phyloP scores from a whole-genome alignment of 2,329 filamentous ascomycete species.

The Cordyceps pruinosa region DNA sequence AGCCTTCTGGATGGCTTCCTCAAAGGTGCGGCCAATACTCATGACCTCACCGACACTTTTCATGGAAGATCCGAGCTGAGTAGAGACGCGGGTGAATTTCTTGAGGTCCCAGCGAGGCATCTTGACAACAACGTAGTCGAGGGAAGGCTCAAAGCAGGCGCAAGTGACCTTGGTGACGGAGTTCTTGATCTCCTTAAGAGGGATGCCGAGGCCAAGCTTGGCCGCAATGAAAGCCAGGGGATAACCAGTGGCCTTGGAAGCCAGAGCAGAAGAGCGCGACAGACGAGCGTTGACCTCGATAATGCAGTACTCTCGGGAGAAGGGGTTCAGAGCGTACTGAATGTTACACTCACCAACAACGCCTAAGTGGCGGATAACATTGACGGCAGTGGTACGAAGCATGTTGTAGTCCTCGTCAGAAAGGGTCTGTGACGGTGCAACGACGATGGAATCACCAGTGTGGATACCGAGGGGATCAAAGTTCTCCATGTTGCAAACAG shows the following conservation, averaged over 20 bases:
- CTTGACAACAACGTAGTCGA: constrained; percentile 98
- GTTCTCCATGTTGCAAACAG: constrained; percentile 99
- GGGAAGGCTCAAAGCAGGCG: constrained; percentile 95
- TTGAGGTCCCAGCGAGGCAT: constrained; percentile 98
- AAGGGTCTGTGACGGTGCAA: constrained; percentile 92
- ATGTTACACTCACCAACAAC: constrained; percentile 99
- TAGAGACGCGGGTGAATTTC: constrained; percentile 96
- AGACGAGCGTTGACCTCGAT: constrained; percentile 98
- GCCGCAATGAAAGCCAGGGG: constrained; percentile 94
- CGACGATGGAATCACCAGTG: constrained; percentile 96
- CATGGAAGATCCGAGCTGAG: constrained; percentile 94
- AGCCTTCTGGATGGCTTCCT: constrained; percentile 97
- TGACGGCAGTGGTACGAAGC: constrained; percentile 93
- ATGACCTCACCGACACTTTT: constrained; percentile 99
- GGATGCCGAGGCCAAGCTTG: constrained; percentile 90
- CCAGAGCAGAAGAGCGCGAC: constrained; percentile 88
- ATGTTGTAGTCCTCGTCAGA: constrained; percentile 99
- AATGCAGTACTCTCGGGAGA: constrained; percentile 94
- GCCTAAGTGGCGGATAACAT: constrained; percentile 92
- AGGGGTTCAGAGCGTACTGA: constrained; percentile 93
- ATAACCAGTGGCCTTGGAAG: constrained; percentile 95
- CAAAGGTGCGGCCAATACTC: constrained; percentile 93
- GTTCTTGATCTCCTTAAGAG: constrained; percentile 93
- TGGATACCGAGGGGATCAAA: constrained; percentile 98
- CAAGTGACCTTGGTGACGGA: constrained; percentile 92